Evolutionary conservation across 2,329 filamentous ascomycete genomes (phyloP).

Genomic region (Septoria petroselini): DNA sequence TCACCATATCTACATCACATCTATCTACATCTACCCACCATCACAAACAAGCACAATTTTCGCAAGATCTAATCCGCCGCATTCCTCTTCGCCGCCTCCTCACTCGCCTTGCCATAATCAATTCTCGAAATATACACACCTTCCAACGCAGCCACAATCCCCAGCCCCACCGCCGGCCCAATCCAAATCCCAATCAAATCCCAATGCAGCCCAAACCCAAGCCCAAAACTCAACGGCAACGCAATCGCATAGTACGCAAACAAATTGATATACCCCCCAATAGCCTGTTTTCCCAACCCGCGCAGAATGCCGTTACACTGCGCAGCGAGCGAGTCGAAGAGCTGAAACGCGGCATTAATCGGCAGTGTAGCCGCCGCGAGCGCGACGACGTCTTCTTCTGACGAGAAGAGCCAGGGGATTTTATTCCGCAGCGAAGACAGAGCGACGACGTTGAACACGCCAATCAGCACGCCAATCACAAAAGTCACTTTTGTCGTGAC

Average conservation of each 20-base stretch:
- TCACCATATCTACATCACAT: too few species aligned
- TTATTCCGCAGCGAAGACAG: slow-evolving; percentile 66
- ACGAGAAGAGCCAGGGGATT: slow-evolving; percentile 74
- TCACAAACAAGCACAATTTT: too few species aligned
- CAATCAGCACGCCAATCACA: slow-evolving; percentile 64
- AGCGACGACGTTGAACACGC: slow-evolving; percentile 71
- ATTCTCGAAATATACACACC: slow-evolving; percentile 54
- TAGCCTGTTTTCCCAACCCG: slow-evolving; percentile 81
- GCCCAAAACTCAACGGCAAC: slow-evolving; percentile 75
- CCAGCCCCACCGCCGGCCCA: slow-evolving; percentile 60
- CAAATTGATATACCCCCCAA: slow-evolving; percentile 85
- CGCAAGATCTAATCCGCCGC: slow-evolving; percentile 14
- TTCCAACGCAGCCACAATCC: slow-evolving; percentile 57
- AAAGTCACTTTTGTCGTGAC: slow-evolving; percentile 76
- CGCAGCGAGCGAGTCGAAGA: slow-evolving; percentile 78
- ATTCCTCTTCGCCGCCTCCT: slow-evolving; percentile 59
- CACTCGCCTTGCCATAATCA: slow-evolving; percentile 58
- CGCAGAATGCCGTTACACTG: slow-evolving; percentile 81
- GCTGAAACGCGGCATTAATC: slow-evolving; percentile 80
- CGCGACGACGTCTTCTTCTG: slow-evolving; percentile 61
- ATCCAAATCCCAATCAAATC: slow-evolving; percentile 77
- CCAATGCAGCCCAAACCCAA: slow-evolving; percentile 75
- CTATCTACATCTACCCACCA: too few species aligned
- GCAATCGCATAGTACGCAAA: slow-evolving; percentile 82
- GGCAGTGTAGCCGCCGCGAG: slow-evolving; percentile 69